Conservation (phyloP, 1,139 yeast genomes). For the Zygoascus hellenicus region DNA sequence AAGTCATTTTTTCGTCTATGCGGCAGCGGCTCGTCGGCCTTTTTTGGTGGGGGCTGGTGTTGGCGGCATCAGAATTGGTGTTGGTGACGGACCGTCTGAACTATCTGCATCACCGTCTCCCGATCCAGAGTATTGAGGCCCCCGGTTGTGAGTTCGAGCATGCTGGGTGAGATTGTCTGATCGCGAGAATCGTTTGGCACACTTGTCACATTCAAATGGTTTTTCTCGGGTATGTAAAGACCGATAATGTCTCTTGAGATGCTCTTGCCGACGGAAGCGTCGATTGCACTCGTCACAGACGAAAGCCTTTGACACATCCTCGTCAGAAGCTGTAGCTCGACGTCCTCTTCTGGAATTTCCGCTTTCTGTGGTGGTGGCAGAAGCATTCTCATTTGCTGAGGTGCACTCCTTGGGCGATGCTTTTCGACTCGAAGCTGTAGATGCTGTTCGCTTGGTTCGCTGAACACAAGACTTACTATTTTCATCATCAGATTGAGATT, state of each 20-base stretch:
- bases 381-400: no score
- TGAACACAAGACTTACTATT: not conserved
- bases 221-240: conserved; percentile 64
- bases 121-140: conserved; percentile 2
- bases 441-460: not conserved
- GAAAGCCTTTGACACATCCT: conserved; percentile 28
- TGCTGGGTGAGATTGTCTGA: conserved; percentile 74
- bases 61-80: conserved; percentile 14
- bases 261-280: conserved; percentile 68
- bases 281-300: conserved; percentile 33
- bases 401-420: not conserved
- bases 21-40: conserved; percentile 2
- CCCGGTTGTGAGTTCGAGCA: conserved; percentile 49
- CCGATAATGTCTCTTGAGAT: conserved; percentile 68
- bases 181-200: conserved; percentile 69
- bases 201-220: conserved; percentile 65
- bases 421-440: conserved; percentile 6
- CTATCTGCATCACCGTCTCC: conserved; percentile 7
- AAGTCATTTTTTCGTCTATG: no score
- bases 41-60: conserved; percentile 12
- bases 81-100: conserved; percentile 9
- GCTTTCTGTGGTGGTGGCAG: not conserved
- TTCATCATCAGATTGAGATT: not conserved
- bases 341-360: conserved; percentile 27
- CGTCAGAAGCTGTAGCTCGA: conserved; percentile 18